Percentiles rank a stretch among this genome's conserved stretches.
Evolutionary conservation across 257 asterid species (phyloP).

Genomic region (Solanum pimpinellifolium): DNA sequence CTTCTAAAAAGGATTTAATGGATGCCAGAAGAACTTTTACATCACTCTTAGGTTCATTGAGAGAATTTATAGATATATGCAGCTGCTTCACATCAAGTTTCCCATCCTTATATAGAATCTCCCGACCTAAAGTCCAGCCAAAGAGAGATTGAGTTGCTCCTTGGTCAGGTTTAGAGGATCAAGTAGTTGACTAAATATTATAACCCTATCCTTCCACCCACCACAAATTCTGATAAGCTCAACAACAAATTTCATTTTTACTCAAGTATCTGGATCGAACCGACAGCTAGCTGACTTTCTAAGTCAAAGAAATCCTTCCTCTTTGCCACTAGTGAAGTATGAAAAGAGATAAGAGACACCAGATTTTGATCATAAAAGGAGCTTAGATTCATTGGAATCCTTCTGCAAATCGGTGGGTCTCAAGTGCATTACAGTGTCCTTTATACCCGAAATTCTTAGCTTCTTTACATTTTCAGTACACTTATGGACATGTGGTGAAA

Average conservation of each 20-base stretch:
- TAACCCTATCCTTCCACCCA: conserved; percentile 29
- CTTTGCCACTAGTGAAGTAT: conserved; percentile 42
- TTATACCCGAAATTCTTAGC: conserved; percentile 50
- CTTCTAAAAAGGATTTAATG: background rate
- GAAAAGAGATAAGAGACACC: conserved; percentile 46
- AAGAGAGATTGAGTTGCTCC: background rate
- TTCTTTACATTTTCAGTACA: conserved; percentile 41
- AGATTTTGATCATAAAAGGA: conserved; percentile 21
- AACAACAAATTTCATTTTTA: conserved; percentile 40
- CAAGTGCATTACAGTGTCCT: conserved; percentile 30
- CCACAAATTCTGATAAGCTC: conserved; percentile 29
- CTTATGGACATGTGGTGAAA: conserved; percentile 52
- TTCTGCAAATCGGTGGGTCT: conserved; percentile 47
- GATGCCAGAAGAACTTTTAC: background rate
- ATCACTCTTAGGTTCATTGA: background rate
- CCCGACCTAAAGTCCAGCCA: conserved; percentile 43
- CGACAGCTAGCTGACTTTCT: conserved; percentile 1
- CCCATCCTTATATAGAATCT: conserved; percentile 25
- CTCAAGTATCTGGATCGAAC: conserved; percentile 30
- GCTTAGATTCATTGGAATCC: background rate
- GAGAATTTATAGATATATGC: too few relatives aligned
- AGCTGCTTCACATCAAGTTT: background rate
- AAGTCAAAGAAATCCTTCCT: conserved; percentile 9
- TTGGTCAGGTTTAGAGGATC: conserved; percentile 35
- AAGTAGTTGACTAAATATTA: conserved; percentile 43